Base-by-base conservation (phyloP, 305 asterid genomes). In the Solanum aculeatissimum region DNA sequence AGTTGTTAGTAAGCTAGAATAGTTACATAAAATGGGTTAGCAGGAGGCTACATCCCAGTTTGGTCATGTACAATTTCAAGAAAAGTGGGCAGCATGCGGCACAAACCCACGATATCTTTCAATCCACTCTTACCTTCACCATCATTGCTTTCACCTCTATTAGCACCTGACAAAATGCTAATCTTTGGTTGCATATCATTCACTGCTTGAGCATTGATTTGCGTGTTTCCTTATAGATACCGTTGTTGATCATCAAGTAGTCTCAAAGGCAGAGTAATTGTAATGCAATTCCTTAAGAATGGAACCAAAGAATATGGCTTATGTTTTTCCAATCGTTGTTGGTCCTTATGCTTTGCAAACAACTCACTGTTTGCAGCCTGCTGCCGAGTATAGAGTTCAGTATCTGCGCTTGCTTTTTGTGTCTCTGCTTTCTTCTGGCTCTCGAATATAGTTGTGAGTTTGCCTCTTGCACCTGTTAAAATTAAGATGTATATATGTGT, bases 21-120 rank as follows among this genome's bases (percentile, higher is more conserved):
- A n/a, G n/a, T n/a, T n/a, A n/a, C n/a, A n/a, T n/a, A n/a, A n/a
- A n/a, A n/a, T n/a, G n/a, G n/a, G n/a, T n/a, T n/a, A 47, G 81
- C 81, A 32, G 85, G 68, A n/a, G 82, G 85, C 51, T 75, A 55
- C 85, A 83, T 83, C 47, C 85, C 85, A 71, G 85, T 83, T 58
- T 83, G 82, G 7, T 83, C 85, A 0, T 83, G 85, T 25, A 83
- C 85, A 10, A 81, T 83, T 42, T 83, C n/a, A 38, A 83, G 47
- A 70, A 83, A 35, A 0, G 85, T 82, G 35, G 82, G 85, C 43
- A 74, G 16, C 85, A 83, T 83, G 4, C 54, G n/a, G 40, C 70
- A 83, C 80, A 83, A 42, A 9, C 82, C 81, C 8, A 81, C 85
- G 7, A 83, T 81, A 29, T 83, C 85, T 18, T 83, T 83, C 82